These are phyloP conservation scores for Citrus australasica DNA, from an alignment of 345 rosid species.

Conservation along the genomic window DNA sequence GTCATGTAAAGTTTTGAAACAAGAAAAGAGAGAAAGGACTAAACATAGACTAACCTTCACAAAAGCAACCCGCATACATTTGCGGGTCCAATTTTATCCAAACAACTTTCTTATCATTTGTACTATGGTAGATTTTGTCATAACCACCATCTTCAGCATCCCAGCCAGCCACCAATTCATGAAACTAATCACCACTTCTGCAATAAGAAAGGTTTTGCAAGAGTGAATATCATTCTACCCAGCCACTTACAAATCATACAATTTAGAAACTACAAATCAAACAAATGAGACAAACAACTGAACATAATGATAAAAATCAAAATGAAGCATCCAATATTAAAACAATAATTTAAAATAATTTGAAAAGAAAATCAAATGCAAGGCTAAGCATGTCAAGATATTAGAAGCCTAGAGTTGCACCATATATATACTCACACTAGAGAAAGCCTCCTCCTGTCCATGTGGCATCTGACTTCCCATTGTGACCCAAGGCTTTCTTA, in stretches of 20 bases:
- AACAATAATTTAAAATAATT: neutral
- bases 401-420: neutral
- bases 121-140: conserved; percentile 9
- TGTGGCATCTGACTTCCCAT: conserved; percentile 65
- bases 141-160: neutral
- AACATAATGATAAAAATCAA: neutral
- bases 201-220: conserved; percentile 5
- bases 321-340: neutral
- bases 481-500: conserved; percentile 47
- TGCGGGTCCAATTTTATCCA: conserved; percentile 4
- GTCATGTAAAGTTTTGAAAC: conserved; percentile 13
- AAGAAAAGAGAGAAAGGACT: conserved; percentile 7
- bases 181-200: neutral
- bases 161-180: neutral
- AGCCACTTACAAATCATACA: neutral
- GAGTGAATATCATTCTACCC: conserved; percentile 12
- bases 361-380: neutral
- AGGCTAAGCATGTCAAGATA: neutral
- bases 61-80: conserved; percentile 1
- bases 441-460: conserved; percentile 95
- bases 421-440: conserved; percentile 38
- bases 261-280: neutral
- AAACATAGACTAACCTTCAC: conserved; percentile 22
- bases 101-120: conserved; percentile 13
- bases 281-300: too few species aligned